These are phyloP conservation scores for Fusarium anthophilum DNA, from an alignment of 2,329 filamentous ascomycete genomes.

Conservation along the genomic window DNA sequence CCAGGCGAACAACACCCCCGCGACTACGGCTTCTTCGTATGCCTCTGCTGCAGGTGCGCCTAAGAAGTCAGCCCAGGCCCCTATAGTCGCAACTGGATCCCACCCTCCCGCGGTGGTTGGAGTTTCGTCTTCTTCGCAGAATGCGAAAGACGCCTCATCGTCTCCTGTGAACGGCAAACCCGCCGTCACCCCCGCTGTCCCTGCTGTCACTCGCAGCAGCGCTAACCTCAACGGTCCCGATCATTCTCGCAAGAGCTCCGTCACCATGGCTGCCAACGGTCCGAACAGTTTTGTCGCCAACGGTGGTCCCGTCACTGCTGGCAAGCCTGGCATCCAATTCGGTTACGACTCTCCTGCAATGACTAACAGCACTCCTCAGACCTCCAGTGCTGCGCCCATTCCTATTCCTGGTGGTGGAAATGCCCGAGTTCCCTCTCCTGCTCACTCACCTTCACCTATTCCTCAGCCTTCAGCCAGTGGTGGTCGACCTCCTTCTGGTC, in stretches of 20 bases:
- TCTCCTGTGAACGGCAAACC: constrained; percentile 88
- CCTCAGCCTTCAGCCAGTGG: constrained; percentile 86
- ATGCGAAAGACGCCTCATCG: constrained; percentile 72
- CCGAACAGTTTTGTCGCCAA: constrained; percentile 80
- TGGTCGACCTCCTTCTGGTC: constrained; percentile 82
- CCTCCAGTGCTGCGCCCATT: constrained; percentile 64
- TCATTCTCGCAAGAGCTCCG: constrained; percentile 86
- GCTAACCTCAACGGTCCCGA: constrained; percentile 76
- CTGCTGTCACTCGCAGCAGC: constrained; percentile 71
- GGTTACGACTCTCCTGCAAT: constrained; percentile 78
- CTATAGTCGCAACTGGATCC: constrained; percentile 68
- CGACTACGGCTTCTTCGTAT: constrained; percentile 70
- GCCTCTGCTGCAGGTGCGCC: constrained; percentile 71
- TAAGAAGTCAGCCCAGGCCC: constrained; percentile 70
- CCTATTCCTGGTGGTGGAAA: constrained; percentile 69
- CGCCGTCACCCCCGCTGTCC: constrained; percentile 75
- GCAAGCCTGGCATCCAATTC: constrained; percentile 79
- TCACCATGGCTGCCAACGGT: constrained; percentile 89
- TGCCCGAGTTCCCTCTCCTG: constrained; percentile 82
- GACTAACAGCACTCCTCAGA: constrained; percentile 73
- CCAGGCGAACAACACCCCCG: constrained; percentile 67
- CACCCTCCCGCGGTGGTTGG: constrained; percentile 63
- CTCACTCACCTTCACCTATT: constrained; percentile 91
- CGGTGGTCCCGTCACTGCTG: constrained; percentile 69
- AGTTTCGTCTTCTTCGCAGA: constrained; percentile 61